Evolutionary conservation across 148 eudicot species (phyloP).

Genomic region (Rhododendron vialii): DNA sequence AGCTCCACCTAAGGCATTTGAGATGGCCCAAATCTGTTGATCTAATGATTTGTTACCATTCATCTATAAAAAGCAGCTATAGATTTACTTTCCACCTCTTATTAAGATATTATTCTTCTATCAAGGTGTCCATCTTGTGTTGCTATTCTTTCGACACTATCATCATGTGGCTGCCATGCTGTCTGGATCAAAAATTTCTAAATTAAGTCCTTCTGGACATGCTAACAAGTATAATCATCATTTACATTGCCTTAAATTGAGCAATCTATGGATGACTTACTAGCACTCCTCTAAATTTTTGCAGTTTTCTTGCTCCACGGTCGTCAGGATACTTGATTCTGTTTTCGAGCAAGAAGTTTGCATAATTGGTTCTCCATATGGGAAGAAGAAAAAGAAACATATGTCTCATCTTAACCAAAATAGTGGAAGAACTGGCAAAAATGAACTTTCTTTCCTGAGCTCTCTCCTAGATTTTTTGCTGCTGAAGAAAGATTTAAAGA

Average conservation of each 20-base stretch:
- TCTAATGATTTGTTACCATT: background rate
- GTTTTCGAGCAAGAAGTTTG: constrained; percentile 26
- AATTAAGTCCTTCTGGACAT: background rate
- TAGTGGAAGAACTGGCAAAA: constrained; percentile 6
- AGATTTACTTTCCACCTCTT: background rate
- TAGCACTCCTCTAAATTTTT: background rate
- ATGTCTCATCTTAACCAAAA: constrained; percentile 7
- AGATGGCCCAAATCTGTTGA: background rate
- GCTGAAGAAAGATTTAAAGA: constrained; percentile 67
- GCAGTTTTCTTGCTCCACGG: constrained; percentile 51
- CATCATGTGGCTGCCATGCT: background rate
- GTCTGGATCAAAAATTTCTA: background rate
- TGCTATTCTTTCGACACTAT: background rate
- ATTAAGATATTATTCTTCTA: background rate
- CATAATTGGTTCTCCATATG: constrained; percentile 16
- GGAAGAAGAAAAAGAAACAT: constrained; percentile 55
- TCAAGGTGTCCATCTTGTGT: background rate
- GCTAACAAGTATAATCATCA: background rate
- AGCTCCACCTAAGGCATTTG: background rate
- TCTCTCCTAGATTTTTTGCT: constrained; percentile 75
- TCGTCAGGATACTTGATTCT: constrained; percentile 41
- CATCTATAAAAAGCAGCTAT: background rate
- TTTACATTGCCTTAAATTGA: constrained; percentile 11
- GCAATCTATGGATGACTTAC: background rate
- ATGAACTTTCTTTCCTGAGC: constrained; percentile 42